A percentile compares a stretch with the other conserved stretches of the same genome.
phyloP scores from a whole-genome alignment of 306 rosid genomes.

The Lathyrus tuberosus region DNA sequence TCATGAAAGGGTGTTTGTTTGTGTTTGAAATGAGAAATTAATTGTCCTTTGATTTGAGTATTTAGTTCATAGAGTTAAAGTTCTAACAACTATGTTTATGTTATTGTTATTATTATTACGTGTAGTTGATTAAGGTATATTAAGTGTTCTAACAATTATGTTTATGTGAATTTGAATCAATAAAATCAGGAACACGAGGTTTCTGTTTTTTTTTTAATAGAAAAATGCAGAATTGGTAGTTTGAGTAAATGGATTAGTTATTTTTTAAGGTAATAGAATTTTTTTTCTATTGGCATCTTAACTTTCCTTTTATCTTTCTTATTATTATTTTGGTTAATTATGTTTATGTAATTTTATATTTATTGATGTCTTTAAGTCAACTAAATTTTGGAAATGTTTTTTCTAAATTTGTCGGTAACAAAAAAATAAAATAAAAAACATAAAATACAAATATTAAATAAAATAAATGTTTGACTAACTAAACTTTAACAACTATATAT shows the following conservation, averaged over 20 bases:
- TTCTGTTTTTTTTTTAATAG: not conserved
- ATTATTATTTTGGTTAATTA: not conserved
- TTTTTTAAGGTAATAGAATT: not conserved
- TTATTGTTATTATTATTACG: conserved; percentile 8
- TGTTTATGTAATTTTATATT: not conserved
- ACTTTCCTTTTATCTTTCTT: too few species aligned
- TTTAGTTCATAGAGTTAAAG: conserved; percentile 31
- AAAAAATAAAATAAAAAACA: too few species aligned
- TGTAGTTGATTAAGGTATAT: conserved; percentile 28
- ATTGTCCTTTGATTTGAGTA: conserved; percentile 27
- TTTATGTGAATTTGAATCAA: conserved; percentile 39
- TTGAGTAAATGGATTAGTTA: not conserved
- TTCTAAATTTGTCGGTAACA: not conserved
- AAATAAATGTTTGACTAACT: too few species aligned
- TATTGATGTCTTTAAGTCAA: conserved; percentile 8
- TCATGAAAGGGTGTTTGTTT: conserved; percentile 29
- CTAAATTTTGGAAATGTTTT: not conserved
- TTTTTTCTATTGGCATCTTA: not conserved
- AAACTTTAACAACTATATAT: too few species aligned
- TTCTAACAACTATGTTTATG: conserved; percentile 40
- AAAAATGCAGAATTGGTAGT: conserved; percentile 5
- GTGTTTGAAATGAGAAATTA: conserved; percentile 30
- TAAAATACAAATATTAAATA: too few species aligned
- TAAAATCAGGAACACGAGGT: conserved; percentile 11
- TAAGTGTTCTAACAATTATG: conserved; percentile 25